These are phyloP conservation scores for Pseudogymnoascus sp. DNA, from an alignment of 2,329 filamentous ascomycete genomes.

Conservation along the genomic window DNA sequence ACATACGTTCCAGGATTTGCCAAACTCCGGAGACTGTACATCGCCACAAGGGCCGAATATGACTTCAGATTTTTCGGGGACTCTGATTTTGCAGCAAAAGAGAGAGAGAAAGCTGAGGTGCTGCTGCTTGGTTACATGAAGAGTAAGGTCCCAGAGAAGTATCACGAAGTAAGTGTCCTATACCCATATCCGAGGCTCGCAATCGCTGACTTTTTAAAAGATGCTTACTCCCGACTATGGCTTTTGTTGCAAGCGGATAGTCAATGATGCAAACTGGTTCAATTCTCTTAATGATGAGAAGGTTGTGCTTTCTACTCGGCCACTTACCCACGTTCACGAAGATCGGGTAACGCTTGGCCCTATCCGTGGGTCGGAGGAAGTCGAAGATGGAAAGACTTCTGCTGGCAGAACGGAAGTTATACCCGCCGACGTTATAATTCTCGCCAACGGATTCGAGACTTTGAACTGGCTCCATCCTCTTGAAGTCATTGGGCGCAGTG, in stretches of 20 bases:
- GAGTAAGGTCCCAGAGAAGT: slow-evolving; percentile 42
- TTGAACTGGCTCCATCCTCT: slow-evolving; percentile 47
- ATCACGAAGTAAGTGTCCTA: slow-evolving; percentile 35
- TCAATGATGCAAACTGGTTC: slow-evolving; percentile 46
- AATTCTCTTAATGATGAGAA: slow-evolving; percentile 39
- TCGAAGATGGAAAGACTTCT: slow-evolving; percentile 13
- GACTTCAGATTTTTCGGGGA: slow-evolving; percentile 41
- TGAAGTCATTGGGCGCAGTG: slow-evolving; percentile 39
- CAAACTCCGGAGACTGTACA: slow-evolving; percentile 31
- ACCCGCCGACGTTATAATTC: slow-evolving; percentile 47
- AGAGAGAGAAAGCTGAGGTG: slow-evolving; percentile 35
- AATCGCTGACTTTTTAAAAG: neutral
- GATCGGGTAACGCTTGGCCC: slow-evolving; percentile 43
- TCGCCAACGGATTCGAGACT: slow-evolving; percentile 50
- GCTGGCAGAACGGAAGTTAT: slow-evolving; percentile 30
- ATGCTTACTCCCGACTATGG: slow-evolving; percentile 49
- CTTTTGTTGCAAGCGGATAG: slow-evolving; percentile 48
- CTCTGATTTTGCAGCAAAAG: slow-evolving; percentile 31
- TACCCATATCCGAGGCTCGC: neutral
- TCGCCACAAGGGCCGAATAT: slow-evolving; percentile 36
- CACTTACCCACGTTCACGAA: slow-evolving; percentile 39
- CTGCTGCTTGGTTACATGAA: slow-evolving; percentile 38
- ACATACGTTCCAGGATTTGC: slow-evolving; percentile 40
- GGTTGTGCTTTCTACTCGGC: slow-evolving; percentile 45
- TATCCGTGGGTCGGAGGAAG: slow-evolving; percentile 36